These are phyloP conservation scores for Pichia occidentalis DNA, from an alignment of 805 yeast genomes.

Conservation along the genomic window DNA sequence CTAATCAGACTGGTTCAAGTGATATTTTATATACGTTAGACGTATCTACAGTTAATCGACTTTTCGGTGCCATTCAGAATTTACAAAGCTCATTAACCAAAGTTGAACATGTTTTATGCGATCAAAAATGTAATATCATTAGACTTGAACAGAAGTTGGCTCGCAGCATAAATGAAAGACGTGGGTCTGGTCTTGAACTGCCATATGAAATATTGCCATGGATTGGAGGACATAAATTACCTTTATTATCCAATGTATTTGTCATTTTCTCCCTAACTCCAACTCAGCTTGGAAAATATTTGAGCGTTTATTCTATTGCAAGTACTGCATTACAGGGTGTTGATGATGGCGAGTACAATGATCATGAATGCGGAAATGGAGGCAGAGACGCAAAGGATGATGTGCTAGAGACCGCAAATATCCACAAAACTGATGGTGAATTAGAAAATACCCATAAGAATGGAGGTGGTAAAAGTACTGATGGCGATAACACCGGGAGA, in stretches of 20 bases:
- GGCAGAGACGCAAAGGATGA: background rate
- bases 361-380: background rate
- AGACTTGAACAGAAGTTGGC: constrained; percentile 26
- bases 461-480: background rate
- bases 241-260: constrained; percentile 22
- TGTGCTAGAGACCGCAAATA: too few species aligned
- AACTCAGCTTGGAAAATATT: constrained; percentile 17
- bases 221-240: constrained; percentile 18
- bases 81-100: constrained; percentile 5
- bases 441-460: background rate
- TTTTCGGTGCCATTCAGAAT: background rate
- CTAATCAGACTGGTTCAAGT: too few species aligned
- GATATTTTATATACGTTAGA: background rate
- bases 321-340: background rate
- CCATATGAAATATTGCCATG: constrained; percentile 21
- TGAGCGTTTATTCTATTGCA: constrained; percentile 18
- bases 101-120: constrained; percentile 17
- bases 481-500: background rate
- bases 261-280: constrained; percentile 21
- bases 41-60: background rate
- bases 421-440: background rate
- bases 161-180: constrained; percentile 19
- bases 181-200: constrained; percentile 28
- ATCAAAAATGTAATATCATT: constrained; percentile 20
- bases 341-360: constrained; percentile 1